Evolutionary conservation across 805 yeast genomes (phyloP).

Genomic region (Candida tallmaniae): DNA sequence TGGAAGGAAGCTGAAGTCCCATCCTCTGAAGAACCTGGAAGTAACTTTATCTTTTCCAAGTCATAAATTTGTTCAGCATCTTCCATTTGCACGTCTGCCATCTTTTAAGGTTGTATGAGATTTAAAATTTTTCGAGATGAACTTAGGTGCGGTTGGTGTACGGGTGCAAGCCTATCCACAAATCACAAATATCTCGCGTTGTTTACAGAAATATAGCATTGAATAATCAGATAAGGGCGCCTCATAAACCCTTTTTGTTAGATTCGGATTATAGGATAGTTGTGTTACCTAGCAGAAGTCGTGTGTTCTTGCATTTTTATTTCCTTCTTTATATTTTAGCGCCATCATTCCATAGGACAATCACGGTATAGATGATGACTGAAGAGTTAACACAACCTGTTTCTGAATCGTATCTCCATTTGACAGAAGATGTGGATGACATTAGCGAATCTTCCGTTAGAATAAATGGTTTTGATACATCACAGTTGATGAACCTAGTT

Average conservation of each 20-base stretch:
- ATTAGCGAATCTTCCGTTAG: conserved; percentile 3
- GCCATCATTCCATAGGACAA: too few species aligned
- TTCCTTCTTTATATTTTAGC: too few species aligned
- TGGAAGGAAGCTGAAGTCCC: conserved; percentile 95
- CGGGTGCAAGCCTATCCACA: too few species aligned
- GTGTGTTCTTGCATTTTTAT: too few species aligned
- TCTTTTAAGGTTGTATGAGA: not conserved
- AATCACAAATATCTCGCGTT: not conserved
- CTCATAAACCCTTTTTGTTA: too few species aligned
- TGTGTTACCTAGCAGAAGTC: too few species aligned
- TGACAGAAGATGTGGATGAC: conserved; percentile 12
- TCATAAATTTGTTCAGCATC: conserved; percentile 45
- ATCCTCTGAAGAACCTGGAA: conserved; percentile 89
- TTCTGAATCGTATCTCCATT: conserved; percentile 27
- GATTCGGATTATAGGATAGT: too few species aligned
- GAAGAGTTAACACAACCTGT: conserved; percentile 22
- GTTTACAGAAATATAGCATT: not conserved
- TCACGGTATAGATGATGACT: conserved; percentile 7
- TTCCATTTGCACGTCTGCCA: conserved; percentile 4
- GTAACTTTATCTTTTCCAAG: conserved; percentile 54
- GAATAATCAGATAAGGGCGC: too few species aligned
- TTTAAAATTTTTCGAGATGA: not conserved
- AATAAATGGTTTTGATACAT: conserved; percentile 2
- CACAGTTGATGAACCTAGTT: conserved; percentile 14
- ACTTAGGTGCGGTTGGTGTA: too few species aligned